Percentiles rank a stretch among this genome's conserved stretches.
These are phyloP conservation scores for Vigna radiata DNA, from an alignment of 306 rosid species.

Conservation along the genomic window DNA sequence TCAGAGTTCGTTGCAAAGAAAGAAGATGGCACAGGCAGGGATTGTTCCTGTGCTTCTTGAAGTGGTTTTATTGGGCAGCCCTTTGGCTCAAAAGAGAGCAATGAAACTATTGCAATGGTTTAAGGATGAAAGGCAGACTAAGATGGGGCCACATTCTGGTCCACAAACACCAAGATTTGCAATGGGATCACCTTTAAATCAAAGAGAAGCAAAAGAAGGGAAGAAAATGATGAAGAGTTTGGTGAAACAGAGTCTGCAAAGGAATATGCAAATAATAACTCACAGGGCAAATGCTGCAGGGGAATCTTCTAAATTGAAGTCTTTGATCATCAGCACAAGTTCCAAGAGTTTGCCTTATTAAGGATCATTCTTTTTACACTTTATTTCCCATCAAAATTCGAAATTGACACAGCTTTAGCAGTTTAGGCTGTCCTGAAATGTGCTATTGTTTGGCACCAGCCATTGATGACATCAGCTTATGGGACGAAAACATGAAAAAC, in stretches of 20 bases:
- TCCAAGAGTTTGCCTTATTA: constrained; percentile 92
- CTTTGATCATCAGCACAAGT: constrained; percentile 85
- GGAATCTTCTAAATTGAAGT: constrained; percentile 65
- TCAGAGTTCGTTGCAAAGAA: constrained; percentile 81
- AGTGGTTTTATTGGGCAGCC: constrained; percentile 81
- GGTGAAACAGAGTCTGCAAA: constrained; percentile 82
- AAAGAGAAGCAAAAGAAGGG: constrained; percentile 65
- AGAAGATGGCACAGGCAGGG: constrained; percentile 74
- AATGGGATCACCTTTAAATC: constrained; percentile 68
- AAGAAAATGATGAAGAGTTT: constrained; percentile 89
- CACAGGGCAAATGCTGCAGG: constrained; percentile 69
- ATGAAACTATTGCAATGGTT: constrained; percentile 83
- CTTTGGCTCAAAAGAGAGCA: constrained; percentile 91
- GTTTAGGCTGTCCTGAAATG: constrained; percentile 13
- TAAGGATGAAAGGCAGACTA: constrained; percentile 77
- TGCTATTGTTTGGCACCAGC: neutral
- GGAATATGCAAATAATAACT: constrained; percentile 88
- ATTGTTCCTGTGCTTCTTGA: constrained; percentile 78
- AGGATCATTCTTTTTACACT: constrained; percentile 7
- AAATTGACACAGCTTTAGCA: constrained; percentile 14
- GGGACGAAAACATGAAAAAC: neutral
- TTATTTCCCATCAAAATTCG: neutral
- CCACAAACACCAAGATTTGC: constrained; percentile 79
- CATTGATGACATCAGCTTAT: neutral
- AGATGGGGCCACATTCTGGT: constrained; percentile 90